Conservation (phyloP, 352 stramenopile genomes). For the Thalassiosira livingstoniorum region DNA sequence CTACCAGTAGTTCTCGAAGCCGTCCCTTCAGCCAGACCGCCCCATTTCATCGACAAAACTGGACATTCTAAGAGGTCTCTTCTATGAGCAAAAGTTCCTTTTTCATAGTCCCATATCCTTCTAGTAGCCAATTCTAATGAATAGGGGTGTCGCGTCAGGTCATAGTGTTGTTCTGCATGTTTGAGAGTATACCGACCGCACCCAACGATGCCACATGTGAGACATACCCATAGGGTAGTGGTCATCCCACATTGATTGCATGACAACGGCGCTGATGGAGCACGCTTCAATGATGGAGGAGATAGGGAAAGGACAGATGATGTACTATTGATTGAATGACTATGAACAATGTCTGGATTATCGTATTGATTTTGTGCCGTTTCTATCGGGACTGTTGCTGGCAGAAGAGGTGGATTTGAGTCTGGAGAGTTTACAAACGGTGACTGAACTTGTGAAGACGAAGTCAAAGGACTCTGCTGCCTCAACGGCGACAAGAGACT, state of each 20-base stretch:
- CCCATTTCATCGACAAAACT: constrained; percentile 56
- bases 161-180: constrained; percentile 94
- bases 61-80: constrained; percentile 80
- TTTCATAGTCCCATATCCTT: constrained; percentile 96
- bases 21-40: constrained; percentile 9
- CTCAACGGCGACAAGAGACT: no score
- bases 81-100: constrained; percentile 88
- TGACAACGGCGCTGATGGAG: constrained; percentile 32
- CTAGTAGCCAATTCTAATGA: constrained; percentile 95
- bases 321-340: no score
- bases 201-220: constrained; percentile 95
- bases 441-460: no score
- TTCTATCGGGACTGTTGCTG: neutral
- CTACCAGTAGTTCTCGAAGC: neutral
- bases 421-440: no score
- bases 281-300: neutral
- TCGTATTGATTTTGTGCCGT: no score
- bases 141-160: constrained; percentile 93
- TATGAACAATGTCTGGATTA: no score
- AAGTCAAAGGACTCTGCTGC: no score
- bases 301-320: neutral
- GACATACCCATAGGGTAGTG: constrained; percentile 95
- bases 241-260: constrained; percentile 90
- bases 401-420: neutral
- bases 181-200: constrained; percentile 95